Percentiles rank a stretch among this genome's conserved stretches.
phyloP scores from a whole-genome alignment of 2,329 filamentous ascomycete species.

The Diaporthe humulicola region DNA sequence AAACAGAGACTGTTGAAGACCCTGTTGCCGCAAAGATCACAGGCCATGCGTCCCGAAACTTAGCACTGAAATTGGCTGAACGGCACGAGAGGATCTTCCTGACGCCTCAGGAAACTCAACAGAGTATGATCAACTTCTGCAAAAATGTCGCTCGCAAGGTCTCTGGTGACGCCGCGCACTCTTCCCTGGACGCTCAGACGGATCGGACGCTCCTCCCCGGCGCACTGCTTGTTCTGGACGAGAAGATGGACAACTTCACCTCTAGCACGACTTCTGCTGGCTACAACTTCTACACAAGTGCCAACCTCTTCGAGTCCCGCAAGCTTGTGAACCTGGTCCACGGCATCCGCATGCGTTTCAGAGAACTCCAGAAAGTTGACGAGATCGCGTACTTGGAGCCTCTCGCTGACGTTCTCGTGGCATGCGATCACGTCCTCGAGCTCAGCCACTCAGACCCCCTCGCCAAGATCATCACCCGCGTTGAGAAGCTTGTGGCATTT shows the following conservation, averaged over 20 bases:
- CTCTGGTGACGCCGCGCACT: slow-evolving; percentile 46
- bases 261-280: slow-evolving; percentile 53
- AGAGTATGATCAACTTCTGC: slow-evolving; percentile 60
- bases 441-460: slow-evolving; percentile 86
- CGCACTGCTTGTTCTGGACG: slow-evolving; percentile 74
- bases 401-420: slow-evolving; percentile 81
- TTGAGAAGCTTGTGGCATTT: slow-evolving; percentile 87
- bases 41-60: slow-evolving; percentile 61
- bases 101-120: slow-evolving; percentile 53
- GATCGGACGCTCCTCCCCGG: slow-evolving; percentile 74
- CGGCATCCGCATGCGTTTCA: slow-evolving; percentile 79
- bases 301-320: slow-evolving; percentile 81
- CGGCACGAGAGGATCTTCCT: slow-evolving; percentile 70
- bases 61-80: slow-evolving; percentile 72
- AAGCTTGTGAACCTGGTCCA: slow-evolving; percentile 79
- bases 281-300: slow-evolving; percentile 92
- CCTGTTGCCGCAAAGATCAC: slow-evolving; percentile 48
- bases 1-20: slow-evolving; percentile 63
- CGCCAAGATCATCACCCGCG: slow-evolving; percentile 85
- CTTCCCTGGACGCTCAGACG: slow-evolving; percentile 49
- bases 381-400: slow-evolving; percentile 81
- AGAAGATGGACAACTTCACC: slow-evolving; percentile 66
- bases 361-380: slow-evolving; percentile 74
- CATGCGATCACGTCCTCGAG: slow-evolving; percentile 81
- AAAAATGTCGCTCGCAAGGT: slow-evolving; percentile 57